A percentile compares a stretch with the other conserved stretches of the same genome.
phyloP scores from a whole-genome alignment of 805 yeast genomes.

The Zygoascus ofunaensis region DNA sequence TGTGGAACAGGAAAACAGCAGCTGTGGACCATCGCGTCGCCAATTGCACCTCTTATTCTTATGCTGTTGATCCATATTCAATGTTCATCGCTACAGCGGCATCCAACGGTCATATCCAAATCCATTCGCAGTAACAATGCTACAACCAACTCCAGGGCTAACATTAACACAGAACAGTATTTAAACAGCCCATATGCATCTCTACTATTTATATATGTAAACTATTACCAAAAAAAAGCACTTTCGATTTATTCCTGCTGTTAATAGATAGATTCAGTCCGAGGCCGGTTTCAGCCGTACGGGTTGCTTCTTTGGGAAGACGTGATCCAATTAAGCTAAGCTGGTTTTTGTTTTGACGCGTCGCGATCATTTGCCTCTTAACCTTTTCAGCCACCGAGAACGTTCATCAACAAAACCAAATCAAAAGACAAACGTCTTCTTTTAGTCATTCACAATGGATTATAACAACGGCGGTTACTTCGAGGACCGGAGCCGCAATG shows the following conservation, averaged over 20 bases:
- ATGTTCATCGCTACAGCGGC: not conserved
- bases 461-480: not conserved
- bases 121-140: no score
- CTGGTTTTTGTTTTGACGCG: no score
- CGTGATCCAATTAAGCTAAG: not conserved
- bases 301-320: not conserved
- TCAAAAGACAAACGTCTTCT: not conserved
- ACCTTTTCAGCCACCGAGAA: no score
- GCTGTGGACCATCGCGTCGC: constrained; percentile 5
- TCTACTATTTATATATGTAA: no score
- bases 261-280: not conserved
- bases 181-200: no score
- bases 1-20: constrained; percentile 23
- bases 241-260: no score
- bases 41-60: constrained; percentile 5
- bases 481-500: not conserved
- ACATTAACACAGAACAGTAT: no score
- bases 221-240: no score
- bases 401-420: not conserved
- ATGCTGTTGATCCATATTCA: constrained; percentile 10
- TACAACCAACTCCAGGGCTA: no score
- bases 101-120: not conserved
- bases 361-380: no score
- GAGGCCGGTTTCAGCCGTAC: not conserved
- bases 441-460: no score